These are phyloP conservation scores for Dictyostelium purpureum DNA, from an alignment of 78 protist species.

Conservation along the genomic window DNA sequence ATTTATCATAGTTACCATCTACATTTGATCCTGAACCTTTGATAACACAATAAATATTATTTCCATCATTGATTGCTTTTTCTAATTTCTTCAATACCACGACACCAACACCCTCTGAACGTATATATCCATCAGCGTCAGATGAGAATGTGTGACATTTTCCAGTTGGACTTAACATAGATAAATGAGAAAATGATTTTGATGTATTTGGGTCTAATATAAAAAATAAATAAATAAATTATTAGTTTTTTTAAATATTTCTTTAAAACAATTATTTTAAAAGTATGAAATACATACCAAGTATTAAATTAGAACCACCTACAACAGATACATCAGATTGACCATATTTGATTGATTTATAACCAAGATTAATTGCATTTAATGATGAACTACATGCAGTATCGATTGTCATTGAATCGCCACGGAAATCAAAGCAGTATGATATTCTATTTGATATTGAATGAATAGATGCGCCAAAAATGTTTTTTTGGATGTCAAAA, in stretches of 20 bases:
- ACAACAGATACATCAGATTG: slow-evolving; percentile 76
- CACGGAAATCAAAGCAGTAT: slow-evolving; percentile 77
- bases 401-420: slow-evolving; percentile 86
- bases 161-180: slow-evolving; percentile 47
- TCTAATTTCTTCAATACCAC: not conserved
- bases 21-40: not conserved
- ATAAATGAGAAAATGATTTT: not conserved
- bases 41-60: slow-evolving; percentile 1
- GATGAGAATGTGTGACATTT: slow-evolving; percentile 83
- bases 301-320: slow-evolving; percentile 81
- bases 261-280: not conserved
- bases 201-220: not conserved
- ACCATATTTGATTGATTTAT: slow-evolving; percentile 29
- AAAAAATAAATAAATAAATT: not conserved
- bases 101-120: slow-evolving; percentile 75
- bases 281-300: not conserved
- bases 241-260: not conserved
- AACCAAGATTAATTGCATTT: slow-evolving; percentile 81
- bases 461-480: not conserved
- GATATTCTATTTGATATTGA: slow-evolving; percentile 77
- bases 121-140: slow-evolving; percentile 90
- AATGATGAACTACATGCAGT: slow-evolving; percentile 92
- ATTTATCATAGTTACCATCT: slow-evolving; percentile 79
- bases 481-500: slow-evolving; percentile 15
- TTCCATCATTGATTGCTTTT: not conserved